Evolutionary conservation across 2,329 filamentous ascomycete species (phyloP).

Genomic region (Diaporthe helianthi): DNA sequence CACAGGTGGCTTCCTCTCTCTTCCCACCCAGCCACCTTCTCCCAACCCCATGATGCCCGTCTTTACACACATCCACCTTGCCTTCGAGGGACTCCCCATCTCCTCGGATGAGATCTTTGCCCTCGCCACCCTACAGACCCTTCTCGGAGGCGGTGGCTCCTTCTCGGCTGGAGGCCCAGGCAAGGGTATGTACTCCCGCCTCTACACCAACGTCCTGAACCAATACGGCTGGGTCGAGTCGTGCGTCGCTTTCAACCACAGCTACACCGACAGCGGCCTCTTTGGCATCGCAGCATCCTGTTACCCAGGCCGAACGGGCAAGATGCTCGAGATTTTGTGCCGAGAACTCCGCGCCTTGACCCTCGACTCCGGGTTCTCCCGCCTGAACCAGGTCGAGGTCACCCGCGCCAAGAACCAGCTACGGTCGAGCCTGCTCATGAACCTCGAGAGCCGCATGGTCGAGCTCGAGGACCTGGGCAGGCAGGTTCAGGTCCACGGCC

Average conservation of each 20-base stretch:
- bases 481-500: slow-evolving; percentile 95
- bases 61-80: slow-evolving; percentile 92
- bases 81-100: slow-evolving; percentile 94
- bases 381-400: slow-evolving; percentile 79
- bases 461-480: slow-evolving; percentile 94
- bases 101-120: slow-evolving; percentile 93
- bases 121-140: slow-evolving; percentile 90
- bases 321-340: slow-evolving; percentile 96
- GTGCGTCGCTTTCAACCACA: slow-evolving; percentile 96
- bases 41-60: slow-evolving; percentile 78
- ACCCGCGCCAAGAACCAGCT: slow-evolving; percentile 96
- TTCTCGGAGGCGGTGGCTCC: slow-evolving; percentile 93
- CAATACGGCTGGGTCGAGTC: slow-evolving; percentile 97
- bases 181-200: slow-evolving; percentile 98
- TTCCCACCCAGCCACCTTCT: slow-evolving; percentile 81
- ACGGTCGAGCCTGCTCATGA: slow-evolving; percentile 90
- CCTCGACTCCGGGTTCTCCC: slow-evolving; percentile 74
- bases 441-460: slow-evolving; percentile 95
- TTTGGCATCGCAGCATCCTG: slow-evolving; percentile 94
- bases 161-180: slow-evolving; percentile 96
- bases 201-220: slow-evolving; percentile 98
- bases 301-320: slow-evolving; percentile 75
- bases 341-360: slow-evolving; percentile 83
- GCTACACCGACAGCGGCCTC: slow-evolving; percentile 92
- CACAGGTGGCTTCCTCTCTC: slow-evolving; percentile 89